Conservation (phyloP, 1,139 yeast species). For the Sugiyamaella sp. region DNA sequence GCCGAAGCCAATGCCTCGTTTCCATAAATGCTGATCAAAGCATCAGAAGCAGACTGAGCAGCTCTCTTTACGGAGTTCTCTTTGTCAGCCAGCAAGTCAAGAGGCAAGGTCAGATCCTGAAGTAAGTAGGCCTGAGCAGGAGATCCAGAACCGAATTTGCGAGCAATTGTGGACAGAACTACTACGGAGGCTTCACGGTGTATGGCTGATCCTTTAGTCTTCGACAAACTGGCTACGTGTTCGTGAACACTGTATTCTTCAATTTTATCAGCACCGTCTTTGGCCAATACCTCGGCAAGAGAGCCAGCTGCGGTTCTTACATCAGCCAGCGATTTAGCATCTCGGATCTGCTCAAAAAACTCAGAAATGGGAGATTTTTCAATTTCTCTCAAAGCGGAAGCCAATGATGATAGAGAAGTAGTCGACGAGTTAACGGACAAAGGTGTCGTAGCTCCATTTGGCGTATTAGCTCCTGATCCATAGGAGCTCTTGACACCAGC, state of each 20-base stretch:
- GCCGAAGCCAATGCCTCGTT: conserved; percentile 77
- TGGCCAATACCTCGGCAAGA: conserved; percentile 54
- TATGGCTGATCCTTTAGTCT: conserved; percentile 72
- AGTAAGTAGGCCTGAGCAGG: conserved; percentile 69
- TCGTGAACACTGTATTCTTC: conserved; percentile 68
- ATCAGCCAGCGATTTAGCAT: conserved; percentile 63
- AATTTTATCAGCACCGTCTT: conserved; percentile 54
- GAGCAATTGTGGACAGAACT: conserved; percentile 67
- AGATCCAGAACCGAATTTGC: conserved; percentile 64
- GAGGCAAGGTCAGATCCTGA: conserved; percentile 56
- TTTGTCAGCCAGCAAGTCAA: conserved; percentile 78
- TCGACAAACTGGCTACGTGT: conserved; percentile 63
- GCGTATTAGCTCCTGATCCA: conserved; percentile 16
- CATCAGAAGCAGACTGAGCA: conserved; percentile 59
- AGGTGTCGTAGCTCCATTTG: conserved; percentile 21
- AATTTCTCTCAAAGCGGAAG: conserved; percentile 70
- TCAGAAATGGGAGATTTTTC: conserved; percentile 70
- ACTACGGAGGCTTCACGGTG: conserved; percentile 77
- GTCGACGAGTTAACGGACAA: conserved; percentile 48
- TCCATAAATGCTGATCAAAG: conserved; percentile 70
- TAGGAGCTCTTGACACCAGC: conserved; percentile 7
- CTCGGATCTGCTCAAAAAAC: conserved; percentile 57
- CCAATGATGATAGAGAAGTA: conserved; percentile 71
- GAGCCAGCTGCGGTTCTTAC: conserved; percentile 62
- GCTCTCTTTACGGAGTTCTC: conserved; percentile 84